phyloP scores from a whole-genome alignment of 345 rosid genomes.

The Eucalyptus pauciflora region DNA sequence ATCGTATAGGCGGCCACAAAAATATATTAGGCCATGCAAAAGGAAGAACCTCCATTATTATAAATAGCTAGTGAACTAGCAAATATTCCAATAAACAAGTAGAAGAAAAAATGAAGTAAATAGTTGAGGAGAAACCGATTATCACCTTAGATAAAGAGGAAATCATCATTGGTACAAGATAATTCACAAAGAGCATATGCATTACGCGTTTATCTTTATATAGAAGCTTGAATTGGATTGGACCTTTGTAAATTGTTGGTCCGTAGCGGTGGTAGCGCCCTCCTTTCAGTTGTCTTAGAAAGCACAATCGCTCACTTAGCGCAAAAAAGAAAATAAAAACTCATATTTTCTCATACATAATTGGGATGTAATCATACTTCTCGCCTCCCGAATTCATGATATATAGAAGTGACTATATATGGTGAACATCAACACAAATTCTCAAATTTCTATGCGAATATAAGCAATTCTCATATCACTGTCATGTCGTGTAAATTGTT shows the following conservation, averaged over 20 bases:
- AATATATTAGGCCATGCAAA: background rate
- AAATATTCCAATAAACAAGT: background rate
- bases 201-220: background rate
- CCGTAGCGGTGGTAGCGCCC: background rate
- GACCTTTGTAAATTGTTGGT: background rate
- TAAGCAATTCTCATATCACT: background rate
- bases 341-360: background rate
- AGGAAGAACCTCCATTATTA: background rate
- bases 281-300: background rate
- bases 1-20: background rate
- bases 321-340: too few species aligned
- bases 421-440: background rate
- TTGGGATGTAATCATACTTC: background rate
- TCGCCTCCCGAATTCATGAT: background rate
- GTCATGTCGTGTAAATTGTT: background rate
- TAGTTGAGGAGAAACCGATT: background rate
- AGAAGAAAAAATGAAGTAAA: background rate
- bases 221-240: background rate
- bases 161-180: background rate
- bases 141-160: background rate
- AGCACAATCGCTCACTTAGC: background rate
- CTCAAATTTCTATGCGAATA: background rate
- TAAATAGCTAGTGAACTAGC: background rate
- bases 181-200: background rate
- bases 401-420: background rate